Evolutionary conservation across 139 green algal species (phyloP), one percentile per base, ranked within the genome.

Genomic region (Raphidocelis subcapitata): DNA sequence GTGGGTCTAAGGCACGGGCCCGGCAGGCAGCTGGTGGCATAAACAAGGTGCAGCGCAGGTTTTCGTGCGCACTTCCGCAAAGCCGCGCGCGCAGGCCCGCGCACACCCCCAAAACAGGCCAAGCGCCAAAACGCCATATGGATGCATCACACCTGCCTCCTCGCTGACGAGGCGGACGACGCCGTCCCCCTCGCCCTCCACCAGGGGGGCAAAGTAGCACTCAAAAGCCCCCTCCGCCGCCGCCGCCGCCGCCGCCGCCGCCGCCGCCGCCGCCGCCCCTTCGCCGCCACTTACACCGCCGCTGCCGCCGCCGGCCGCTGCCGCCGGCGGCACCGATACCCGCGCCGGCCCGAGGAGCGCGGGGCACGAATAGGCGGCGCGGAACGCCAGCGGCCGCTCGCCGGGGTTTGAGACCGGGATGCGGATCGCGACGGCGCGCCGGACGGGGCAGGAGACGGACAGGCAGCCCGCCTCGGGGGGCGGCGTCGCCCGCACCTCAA

Each of bases 181-280:
- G 16, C 77, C 84, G 5, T 77, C n/a, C 3, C 49, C 46, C 18
- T 44, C 32, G 2, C 85, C 82, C 3, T 73, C 41, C 32, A 81
- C 16, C 54, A 94, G 67, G 1, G 88, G 88, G 33, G 83, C 77
- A 68, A 73, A 94, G 67, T 75, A 88, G 72, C 90, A 86, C 71
- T 88, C 77, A 49, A 90, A 76, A 5, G 69, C 33, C 24, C 2
- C 14, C 33, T n/a, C 33, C 20, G 64, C 29, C 28, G 69, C 67
- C 26, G 55, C 29, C 28, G 68, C 37, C n/a, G n/a, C 68, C 46
- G 41, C 15, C 31, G 35, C 24, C 24, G 24, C 21, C 10, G 20
- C 47, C 15, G 28, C 41, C 46, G 20, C 28, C 46, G 16, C 46
- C 24, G 15, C 56, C 46, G 21, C 21, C 56, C 37, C 35, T 35